Evolutionary conservation across 768 basidiomycete genomes (phyloP).

Genomic region (Mycena polygramma): DNA sequence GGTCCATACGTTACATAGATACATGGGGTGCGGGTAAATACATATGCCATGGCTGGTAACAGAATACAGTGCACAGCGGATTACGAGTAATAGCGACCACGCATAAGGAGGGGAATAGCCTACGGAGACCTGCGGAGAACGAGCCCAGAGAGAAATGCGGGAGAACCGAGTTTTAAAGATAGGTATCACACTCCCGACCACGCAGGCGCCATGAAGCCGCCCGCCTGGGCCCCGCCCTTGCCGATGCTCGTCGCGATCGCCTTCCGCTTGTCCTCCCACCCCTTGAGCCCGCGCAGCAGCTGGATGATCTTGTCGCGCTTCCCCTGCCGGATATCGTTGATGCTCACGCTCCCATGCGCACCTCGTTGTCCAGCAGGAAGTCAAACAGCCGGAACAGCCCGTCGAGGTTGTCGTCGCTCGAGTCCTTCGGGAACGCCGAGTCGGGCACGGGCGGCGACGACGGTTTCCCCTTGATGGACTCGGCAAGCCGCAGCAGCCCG

Average conservation of each 20-base stretch:
- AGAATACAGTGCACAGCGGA: slow-evolving; percentile 24
- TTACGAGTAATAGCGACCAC: slow-evolving; percentile 8
- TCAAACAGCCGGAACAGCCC: slow-evolving; percentile 93
- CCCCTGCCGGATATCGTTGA: slow-evolving; percentile 91
- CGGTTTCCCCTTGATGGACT: slow-evolving; percentile 78
- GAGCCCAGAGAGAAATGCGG: no score
- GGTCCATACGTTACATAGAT: slow-evolving; percentile 33
- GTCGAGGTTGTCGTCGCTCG: slow-evolving; percentile 84
- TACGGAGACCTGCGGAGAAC: no score
- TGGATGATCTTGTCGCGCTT: slow-evolving; percentile 86
- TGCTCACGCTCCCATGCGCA: slow-evolving; percentile 92
- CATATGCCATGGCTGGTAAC: slow-evolving; percentile 15
- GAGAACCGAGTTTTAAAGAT: background rate
- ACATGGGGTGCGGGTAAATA: slow-evolving; percentile 32
- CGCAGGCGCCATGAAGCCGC: slow-evolving; percentile 51
- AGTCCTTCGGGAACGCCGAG: slow-evolving; percentile 77
- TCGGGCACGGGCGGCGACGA: slow-evolving; percentile 82
- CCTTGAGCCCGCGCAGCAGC: slow-evolving; percentile 80
- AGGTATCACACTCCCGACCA: slow-evolving; percentile 19
- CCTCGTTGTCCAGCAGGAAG: slow-evolving; percentile 91
- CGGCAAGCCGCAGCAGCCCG: slow-evolving; percentile 86
- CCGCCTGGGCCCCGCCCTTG: slow-evolving; percentile 51
- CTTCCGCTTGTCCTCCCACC: slow-evolving; percentile 84
- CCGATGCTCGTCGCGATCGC: slow-evolving; percentile 68
- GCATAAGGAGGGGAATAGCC: slow-evolving; percentile 12